Evolutionary conservation across 1,284 basidiomycete species (phyloP).

Genomic region (Pyrrhoderma lamaoense): DNA sequence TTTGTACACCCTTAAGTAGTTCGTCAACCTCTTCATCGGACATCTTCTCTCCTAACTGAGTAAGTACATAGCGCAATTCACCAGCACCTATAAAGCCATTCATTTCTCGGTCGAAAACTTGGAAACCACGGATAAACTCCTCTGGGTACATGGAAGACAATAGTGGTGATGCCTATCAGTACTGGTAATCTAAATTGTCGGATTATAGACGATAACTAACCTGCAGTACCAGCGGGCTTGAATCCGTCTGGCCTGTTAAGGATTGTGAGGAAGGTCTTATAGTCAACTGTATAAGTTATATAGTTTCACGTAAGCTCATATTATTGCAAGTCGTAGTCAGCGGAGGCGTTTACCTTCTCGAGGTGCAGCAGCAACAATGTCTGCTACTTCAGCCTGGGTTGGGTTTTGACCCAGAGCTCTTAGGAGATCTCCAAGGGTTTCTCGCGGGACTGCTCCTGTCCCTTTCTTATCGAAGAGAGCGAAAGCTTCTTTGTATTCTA

Average conservation of each 20-base stretch:
- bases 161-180: not conserved
- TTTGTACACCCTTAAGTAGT: constrained; percentile 88
- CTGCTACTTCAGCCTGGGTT: constrained; percentile 91
- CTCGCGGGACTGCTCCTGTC: constrained; percentile 80
- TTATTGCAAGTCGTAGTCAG: not conserved
- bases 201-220: constrained; percentile 34
- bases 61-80: constrained; percentile 89
- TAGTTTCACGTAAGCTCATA: too few relatives aligned
- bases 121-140: constrained; percentile 98
- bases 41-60: constrained; percentile 97
- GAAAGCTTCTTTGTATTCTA: constrained; percentile 95
- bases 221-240: constrained; percentile 91
- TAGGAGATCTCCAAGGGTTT: constrained; percentile 90
- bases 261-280: constrained; percentile 85
- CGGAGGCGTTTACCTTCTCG: constrained; percentile 55
- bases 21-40: constrained; percentile 97
- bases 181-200: not conserved
- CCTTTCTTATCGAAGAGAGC: constrained; percentile 98
- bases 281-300: constrained; percentile 55
- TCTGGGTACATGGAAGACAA: constrained; percentile 44
- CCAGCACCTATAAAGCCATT: constrained; percentile 96
- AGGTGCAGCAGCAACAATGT: constrained; percentile 69
- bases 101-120: constrained; percentile 98
- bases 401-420: constrained; percentile 97
- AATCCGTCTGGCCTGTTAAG: constrained; percentile 94